phyloP scores from a whole-genome alignment of 106 monocot species.

The Allium cepa region DNA sequence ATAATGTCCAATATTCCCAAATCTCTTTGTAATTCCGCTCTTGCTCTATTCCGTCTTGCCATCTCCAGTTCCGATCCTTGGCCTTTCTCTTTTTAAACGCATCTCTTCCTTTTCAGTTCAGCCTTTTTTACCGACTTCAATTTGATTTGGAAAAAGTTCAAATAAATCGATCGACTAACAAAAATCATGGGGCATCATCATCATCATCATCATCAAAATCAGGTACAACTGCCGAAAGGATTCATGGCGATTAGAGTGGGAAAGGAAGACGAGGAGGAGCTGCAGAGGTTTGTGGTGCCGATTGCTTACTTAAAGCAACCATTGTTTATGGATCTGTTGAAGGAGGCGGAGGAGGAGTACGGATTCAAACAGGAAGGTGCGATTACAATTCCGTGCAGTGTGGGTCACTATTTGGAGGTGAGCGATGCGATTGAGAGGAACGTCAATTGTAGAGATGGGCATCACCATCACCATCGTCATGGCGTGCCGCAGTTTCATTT shows the following conservation, averaged over 20 bases:
- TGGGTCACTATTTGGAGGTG: conserved; percentile 28
- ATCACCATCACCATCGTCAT: conserved; percentile 8
- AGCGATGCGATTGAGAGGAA: conserved; percentile 22
- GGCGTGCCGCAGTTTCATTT: background rate
- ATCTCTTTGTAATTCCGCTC: conserved; percentile 33
- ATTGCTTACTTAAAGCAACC: conserved; percentile 51
- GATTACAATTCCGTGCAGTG: conserved; percentile 42
- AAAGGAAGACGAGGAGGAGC: conserved; percentile 26
- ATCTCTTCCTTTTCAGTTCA: background rate
- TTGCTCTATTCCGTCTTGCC: conserved; percentile 42
- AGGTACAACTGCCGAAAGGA: conserved; percentile 17
- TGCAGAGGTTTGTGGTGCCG: conserved; percentile 40
- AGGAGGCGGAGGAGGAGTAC: conserved; percentile 40
- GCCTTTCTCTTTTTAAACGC: conserved; percentile 27
- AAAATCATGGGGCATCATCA: background rate
- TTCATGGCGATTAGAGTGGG: conserved; percentile 52
- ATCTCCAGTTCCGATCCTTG: conserved; percentile 53
- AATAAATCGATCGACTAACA: background rate
- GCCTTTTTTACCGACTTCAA: background rate
- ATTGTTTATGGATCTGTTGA: conserved; percentile 34
- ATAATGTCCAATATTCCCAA: conserved; percentile 52
- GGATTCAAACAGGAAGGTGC: conserved; percentile 36
- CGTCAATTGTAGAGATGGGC: background rate
- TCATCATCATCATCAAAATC: too few relatives aligned
- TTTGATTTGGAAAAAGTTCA: background rate